Conservation (phyloP, 345 rosid species). For the Syzygium oleosum region DNA sequence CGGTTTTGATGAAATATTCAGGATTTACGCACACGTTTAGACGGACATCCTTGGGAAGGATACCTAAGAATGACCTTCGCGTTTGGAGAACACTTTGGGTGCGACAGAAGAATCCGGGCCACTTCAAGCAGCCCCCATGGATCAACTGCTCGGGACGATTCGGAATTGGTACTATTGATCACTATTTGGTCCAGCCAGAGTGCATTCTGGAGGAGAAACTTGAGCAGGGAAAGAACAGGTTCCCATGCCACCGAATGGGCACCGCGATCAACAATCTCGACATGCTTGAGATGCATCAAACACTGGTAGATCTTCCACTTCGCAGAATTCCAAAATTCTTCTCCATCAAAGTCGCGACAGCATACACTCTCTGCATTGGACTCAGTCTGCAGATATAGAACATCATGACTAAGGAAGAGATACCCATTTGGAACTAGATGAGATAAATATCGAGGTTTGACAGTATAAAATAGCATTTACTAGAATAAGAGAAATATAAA, state of each 20-base stretch:
- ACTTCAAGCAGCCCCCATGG: not conserved
- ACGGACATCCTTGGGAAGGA: not conserved
- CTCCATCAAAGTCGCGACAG: not conserved
- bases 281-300: not conserved
- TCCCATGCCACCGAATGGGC: not conserved
- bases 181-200: not conserved
- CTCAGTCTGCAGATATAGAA: not conserved
- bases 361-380: not conserved
- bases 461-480: not conserved
- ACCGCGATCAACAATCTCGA: not conserved
- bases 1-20: not conserved
- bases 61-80: not conserved
- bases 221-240: not conserved
- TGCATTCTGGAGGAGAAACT: not conserved
- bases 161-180: not conserved
- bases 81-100: not conserved
- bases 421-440: not conserved
- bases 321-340: not conserved
- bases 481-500: not conserved
- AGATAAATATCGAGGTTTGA: not conserved
- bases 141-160: not conserved
- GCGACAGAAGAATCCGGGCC: not conserved
- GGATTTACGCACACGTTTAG: not conserved
- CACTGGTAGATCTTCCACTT: not conserved
- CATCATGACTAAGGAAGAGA: not conserved